A percentile compares a stretch with the other conserved stretches of the same genome.
phyloP scores from a whole-genome alignment of 768 basidiomycete genomes.

The Mycena pura region DNA sequence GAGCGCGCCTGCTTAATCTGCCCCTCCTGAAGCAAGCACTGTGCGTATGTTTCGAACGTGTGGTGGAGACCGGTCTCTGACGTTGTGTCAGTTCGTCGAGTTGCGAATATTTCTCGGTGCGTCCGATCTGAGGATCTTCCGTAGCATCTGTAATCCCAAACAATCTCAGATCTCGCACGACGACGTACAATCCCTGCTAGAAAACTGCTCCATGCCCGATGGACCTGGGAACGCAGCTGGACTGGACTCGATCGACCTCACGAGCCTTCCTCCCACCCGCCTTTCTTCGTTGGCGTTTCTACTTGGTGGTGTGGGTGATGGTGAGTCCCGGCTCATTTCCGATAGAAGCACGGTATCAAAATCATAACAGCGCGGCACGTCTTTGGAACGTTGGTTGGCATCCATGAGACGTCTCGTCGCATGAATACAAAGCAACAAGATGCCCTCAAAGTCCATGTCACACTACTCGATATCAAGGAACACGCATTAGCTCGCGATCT shows the following conservation, averaged over 20 bases:
- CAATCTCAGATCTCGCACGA: neutral
- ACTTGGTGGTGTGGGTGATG: neutral
- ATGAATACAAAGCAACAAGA: neutral
- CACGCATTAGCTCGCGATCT: neutral
- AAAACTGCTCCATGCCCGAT: neutral
- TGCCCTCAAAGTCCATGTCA: neutral
- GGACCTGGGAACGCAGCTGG: neutral
- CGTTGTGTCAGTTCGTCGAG: neutral
- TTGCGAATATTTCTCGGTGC: neutral
- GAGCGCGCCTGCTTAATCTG: neutral
- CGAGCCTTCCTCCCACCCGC: neutral
- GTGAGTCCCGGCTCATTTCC: neutral
- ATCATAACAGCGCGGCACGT: slow-evolving; percentile 1
- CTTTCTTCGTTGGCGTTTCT: neutral
- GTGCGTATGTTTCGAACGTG: neutral
- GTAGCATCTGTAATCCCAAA: no score
- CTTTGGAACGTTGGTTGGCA: neutral
- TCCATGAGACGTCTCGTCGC: neutral
- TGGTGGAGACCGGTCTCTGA: no score
- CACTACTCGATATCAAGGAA: neutral
- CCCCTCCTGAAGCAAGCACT: neutral
- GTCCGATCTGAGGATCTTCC: no score
- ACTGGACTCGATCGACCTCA: neutral
- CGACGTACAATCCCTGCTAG: neutral
- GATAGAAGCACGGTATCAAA: no score